Conservation (phyloP, 2,329 filamentous ascomycete species). For the Ophiostoma sp. region DNA sequence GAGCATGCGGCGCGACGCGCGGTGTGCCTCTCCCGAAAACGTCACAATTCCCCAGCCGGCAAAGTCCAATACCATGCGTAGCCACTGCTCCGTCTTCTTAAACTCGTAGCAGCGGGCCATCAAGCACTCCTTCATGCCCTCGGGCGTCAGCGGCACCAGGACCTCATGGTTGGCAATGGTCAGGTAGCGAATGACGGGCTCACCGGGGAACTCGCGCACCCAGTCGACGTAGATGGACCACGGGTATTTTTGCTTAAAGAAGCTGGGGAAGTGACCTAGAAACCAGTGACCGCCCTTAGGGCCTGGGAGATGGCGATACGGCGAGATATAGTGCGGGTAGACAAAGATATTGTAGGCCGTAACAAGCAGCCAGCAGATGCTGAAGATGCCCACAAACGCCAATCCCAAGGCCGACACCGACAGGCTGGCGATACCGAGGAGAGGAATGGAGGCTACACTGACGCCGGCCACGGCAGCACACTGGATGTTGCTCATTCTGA, state of each 20-base stretch:
- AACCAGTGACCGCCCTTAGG: conserved; percentile 33
- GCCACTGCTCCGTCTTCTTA: conserved; percentile 28
- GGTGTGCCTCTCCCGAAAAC: conserved; percentile 21
- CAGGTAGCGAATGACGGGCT: conserved; percentile 38
- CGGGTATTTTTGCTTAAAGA: conserved; percentile 21
- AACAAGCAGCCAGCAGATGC: conserved; percentile 6
- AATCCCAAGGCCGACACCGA: conserved; percentile 1
- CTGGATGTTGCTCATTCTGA: conserved; percentile 14
- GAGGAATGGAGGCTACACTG: background rate
- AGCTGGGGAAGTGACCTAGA: conserved; percentile 23
- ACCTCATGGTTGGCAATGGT: conserved; percentile 36
- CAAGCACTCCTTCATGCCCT: conserved; percentile 37
- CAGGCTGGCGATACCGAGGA: background rate
- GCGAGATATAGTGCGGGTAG: conserved; percentile 42
- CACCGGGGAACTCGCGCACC: conserved; percentile 24
- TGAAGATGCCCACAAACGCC: background rate
- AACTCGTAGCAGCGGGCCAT: conserved; percentile 39
- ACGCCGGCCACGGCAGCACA: conserved; percentile 10
- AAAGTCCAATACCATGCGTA: conserved; percentile 33
- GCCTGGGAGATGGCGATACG: conserved; percentile 42
- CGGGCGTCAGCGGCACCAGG: conserved; percentile 38
- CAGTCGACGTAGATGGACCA: conserved; percentile 24
- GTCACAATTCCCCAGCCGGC: conserved; percentile 23
- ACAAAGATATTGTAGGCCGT: conserved; percentile 38
- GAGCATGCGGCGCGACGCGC: conserved; percentile 25